phyloP scores from a whole-genome alignment of 805 yeast genomes.

The Millerago galiae region DNA sequence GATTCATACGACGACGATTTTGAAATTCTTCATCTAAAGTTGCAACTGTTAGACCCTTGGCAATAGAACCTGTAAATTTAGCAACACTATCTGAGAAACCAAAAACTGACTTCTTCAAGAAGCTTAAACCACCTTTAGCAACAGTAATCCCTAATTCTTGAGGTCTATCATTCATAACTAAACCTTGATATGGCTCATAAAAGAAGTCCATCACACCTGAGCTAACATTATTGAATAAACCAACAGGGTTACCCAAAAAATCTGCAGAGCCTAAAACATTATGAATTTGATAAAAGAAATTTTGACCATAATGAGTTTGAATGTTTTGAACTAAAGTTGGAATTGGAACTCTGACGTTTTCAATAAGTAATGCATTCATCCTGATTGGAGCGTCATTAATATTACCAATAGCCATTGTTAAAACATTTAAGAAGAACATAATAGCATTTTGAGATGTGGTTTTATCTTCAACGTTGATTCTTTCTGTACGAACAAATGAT shows the following conservation, averaged over 20 bases:
- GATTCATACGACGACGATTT: conserved; percentile 66
- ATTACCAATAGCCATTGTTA: conserved; percentile 96
- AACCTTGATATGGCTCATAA: conserved; percentile 96
- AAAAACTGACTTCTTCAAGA: conserved; percentile 88
- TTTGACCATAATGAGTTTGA: conserved; percentile 84
- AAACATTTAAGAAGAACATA: conserved; percentile 71
- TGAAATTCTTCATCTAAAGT: conserved; percentile 85
- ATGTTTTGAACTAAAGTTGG: conserved; percentile 66
- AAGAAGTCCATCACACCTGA: conserved; percentile 96
- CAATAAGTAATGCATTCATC: conserved; percentile 79
- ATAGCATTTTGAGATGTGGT: conserved; percentile 58
- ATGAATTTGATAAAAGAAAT: conserved; percentile 85
- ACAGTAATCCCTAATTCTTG: conserved; percentile 92
- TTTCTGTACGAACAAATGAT: conserved; percentile 86
- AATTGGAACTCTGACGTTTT: conserved; percentile 81
- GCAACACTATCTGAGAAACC: conserved; percentile 93
- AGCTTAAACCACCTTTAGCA: conserved; percentile 94
- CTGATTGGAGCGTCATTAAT: conserved; percentile 95
- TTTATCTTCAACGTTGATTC: conserved; percentile 59
- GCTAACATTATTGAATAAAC: conserved; percentile 84
- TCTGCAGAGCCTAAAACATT: conserved; percentile 95
- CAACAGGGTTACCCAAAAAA: conserved; percentile 94
- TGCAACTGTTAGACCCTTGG: conserved; percentile 88
- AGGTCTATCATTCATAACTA: conserved; percentile 88
- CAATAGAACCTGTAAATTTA: conserved; percentile 86